Evolutionary conservation across 1,139 yeast genomes (phyloP).

Genomic region (Insectozyma bohioensis): DNA sequence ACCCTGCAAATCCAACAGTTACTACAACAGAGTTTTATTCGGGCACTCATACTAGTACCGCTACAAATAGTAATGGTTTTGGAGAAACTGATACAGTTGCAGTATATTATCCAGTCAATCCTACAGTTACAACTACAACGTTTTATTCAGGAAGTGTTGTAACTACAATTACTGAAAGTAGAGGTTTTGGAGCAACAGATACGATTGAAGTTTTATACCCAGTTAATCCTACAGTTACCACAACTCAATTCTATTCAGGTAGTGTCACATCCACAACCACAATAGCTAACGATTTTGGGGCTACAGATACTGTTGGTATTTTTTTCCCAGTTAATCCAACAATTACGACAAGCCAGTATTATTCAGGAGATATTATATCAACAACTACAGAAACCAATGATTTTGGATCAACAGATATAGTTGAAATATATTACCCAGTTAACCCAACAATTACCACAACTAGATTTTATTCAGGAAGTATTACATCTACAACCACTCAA

Average conservation of each 20-base stretch:
- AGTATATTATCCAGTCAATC: constrained; percentile 19
- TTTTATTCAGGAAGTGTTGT: constrained; percentile 11
- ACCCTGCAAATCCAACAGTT: constrained; percentile 13
- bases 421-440: constrained; percentile 13
- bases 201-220: constrained; percentile 21
- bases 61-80: constrained; percentile 11
- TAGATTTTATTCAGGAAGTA: constrained; percentile 12
- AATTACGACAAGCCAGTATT: constrained; percentile 7
- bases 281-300: constrained; percentile 11
- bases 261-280: constrained; percentile 8
- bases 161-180: constrained; percentile 12
- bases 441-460: constrained; percentile 11
- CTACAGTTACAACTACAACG: constrained; percentile 10
- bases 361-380: constrained; percentile 13
- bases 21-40: constrained; percentile 15
- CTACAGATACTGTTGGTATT: constrained; percentile 15
- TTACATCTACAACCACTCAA: constrained; percentile 10
- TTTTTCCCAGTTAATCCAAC: constrained; percentile 12
- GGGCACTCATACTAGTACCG: too few relatives aligned
- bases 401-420: constrained; percentile 7
- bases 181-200: constrained; percentile 15
- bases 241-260: constrained; percentile 15
- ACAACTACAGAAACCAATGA: constrained; percentile 4
- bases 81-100: constrained; percentile 13
- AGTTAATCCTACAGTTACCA: constrained; percentile 12